Evolutionary conservation across 306 rosid genomes (phyloP), one percentile per base, ranked within the genome.

Genomic region (Glycine latifolia): DNA sequence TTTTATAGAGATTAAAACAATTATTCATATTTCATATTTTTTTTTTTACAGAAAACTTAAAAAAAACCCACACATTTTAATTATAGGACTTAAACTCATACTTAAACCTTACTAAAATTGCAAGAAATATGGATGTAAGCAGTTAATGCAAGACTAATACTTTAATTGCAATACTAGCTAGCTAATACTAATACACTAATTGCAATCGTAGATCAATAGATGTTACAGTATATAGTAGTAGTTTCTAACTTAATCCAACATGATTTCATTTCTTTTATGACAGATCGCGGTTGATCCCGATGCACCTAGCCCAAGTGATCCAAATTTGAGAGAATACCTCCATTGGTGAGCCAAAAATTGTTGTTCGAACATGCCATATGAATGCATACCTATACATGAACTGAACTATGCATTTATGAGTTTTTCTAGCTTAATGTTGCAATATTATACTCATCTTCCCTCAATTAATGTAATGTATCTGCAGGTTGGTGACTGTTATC

Each of bases 401-500:
- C 2, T 60, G 0, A 12, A 79, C 14, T 12, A 20, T 71, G 15
- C 11, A 70, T 48, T 70, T 10, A 20, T 46, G 2, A 79, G 2
- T 0, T 79, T 79, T 15, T 77, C 2, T 39, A 39, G 52, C 49
- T 44, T 44, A 16, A 16, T 41, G 35, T 4, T 43, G n/a, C 6
- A 46, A 69, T 5, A 47, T 10, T 17, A 46, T 16, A 17, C 37
- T 50, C 10, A 12, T 13, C 3, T 5, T 76, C 50, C 59, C 50
- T 61, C 31, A 26, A 26, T 26, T 26, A 26, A 26, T 20, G 20
- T 17, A 15, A 2, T 69, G 66, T 53, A 48, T 12, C 20, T 20
- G 20, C 79, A 94, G 98, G 98, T 73, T 94, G 88, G 98, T 94
- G 55, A 91, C 95, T 65, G 98, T 91, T 88, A 94, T 94, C 83